phyloP scores from a whole-genome alignment of 768 basidiomycete species.

The Leccinum disarticulatum region DNA sequence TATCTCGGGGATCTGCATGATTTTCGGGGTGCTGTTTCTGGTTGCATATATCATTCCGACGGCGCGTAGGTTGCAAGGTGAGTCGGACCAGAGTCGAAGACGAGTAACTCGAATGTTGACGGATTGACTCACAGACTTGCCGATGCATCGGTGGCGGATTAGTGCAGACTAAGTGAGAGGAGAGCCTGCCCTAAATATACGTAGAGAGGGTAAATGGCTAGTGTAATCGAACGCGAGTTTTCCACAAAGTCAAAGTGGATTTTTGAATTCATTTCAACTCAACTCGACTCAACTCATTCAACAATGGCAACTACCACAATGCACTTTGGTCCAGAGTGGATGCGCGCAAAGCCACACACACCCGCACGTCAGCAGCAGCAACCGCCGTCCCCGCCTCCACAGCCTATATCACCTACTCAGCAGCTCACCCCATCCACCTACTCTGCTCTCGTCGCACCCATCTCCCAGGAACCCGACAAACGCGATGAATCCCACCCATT shows the following conservation, averaged over 20 bases:
- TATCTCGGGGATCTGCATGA: conserved; percentile 76
- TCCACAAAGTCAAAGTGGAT: conserved; percentile 16
- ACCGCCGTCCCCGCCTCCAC: conserved; percentile 61
- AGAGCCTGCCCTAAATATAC: conserved; percentile 34
- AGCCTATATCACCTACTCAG: conserved; percentile 39
- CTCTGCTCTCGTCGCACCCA: conserved; percentile 52
- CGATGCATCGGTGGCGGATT: conserved; percentile 71
- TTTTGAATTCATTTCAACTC: too few relatives aligned
- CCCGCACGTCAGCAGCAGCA: conserved; percentile 45
- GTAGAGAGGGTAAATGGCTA: conserved; percentile 5
- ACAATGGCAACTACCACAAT: conserved; percentile 63
- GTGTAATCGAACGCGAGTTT: conserved; percentile 27
- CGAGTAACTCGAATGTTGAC: background rate
- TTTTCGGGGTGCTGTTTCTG: conserved; percentile 71
- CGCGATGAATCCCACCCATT: conserved; percentile 75
- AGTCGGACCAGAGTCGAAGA: conserved; percentile 26
- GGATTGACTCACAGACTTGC: conserved; percentile 49
- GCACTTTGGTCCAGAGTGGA: conserved; percentile 94
- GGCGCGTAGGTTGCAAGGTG: conserved; percentile 83
- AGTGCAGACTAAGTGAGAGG: conserved; percentile 32
- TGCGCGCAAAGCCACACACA: conserved; percentile 74
- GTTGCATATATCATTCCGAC: conserved; percentile 80
- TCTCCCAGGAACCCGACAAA: conserved; percentile 52
- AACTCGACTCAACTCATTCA: background rate
- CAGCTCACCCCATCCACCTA: conserved; percentile 67